A percentile compares a stretch with the other conserved stretches of the same genome.
Conservation (phyloP, 257 asterid species). For the Solanum habrochaites region DNA sequence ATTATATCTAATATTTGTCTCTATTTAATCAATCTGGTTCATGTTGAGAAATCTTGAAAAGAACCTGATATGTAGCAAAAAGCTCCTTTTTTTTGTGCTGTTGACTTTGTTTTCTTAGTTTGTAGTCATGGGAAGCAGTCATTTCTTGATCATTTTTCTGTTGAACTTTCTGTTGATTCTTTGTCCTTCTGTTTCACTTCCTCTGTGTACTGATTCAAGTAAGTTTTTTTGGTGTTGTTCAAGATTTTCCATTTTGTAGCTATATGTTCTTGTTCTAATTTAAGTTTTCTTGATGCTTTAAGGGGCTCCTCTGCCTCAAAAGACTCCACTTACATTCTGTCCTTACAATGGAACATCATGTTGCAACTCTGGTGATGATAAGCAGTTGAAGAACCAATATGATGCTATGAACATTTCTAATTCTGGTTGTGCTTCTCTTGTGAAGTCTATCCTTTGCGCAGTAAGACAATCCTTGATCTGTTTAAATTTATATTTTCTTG, state of each 20-base stretch:
- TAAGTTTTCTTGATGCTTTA: neutral
- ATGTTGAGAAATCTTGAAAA: neutral
- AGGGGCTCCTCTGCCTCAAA: slow-evolving; percentile 56
- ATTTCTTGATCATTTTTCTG: slow-evolving; percentile 15
- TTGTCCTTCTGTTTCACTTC: slow-evolving; percentile 39
- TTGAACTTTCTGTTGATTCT: slow-evolving; percentile 42
- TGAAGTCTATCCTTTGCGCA: slow-evolving; percentile 70
- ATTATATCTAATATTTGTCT: neutral
- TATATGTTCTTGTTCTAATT: neutral
- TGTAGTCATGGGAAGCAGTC: slow-evolving; percentile 25
- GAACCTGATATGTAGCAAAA: neutral
- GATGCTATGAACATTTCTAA: slow-evolving; percentile 57
- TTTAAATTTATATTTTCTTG: neutral
- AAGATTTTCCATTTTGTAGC: slow-evolving; percentile 1
- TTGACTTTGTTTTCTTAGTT: neutral
- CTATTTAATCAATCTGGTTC: neutral
- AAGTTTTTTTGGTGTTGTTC: slow-evolving; percentile 9
- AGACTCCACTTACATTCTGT: slow-evolving; percentile 43
- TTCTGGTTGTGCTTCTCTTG: slow-evolving; percentile 54
- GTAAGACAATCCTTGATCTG: slow-evolving; percentile 21
- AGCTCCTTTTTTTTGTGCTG: neutral
- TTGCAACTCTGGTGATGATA: slow-evolving; percentile 49
- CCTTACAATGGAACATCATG: slow-evolving; percentile 62
- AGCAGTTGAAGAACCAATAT: slow-evolving; percentile 35
- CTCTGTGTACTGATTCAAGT: slow-evolving; percentile 65